Base-by-base conservation (phyloP, 2,329 filamentous ascomycete species). In the Colletotrichum incanum region DNA sequence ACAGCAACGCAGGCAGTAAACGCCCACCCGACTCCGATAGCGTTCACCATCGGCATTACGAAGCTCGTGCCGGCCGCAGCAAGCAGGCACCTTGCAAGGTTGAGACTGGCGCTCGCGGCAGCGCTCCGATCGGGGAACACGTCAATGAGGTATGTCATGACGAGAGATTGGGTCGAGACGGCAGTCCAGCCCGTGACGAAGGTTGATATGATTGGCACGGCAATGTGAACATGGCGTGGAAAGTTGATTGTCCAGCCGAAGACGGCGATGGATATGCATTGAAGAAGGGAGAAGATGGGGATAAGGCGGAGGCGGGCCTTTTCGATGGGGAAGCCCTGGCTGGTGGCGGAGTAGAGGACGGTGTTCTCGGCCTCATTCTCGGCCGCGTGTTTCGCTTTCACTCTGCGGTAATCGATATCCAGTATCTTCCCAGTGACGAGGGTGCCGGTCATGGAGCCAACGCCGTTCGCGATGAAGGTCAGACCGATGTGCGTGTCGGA, bases 231-330 rank as follows among this genome's bases (percentile, higher is more conserved):
- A 0, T 74, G 73, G 0, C 80, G 62, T 0, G 79, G 73, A 64
- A 84, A 85, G 18, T 87, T 79, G 9, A 88, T 82, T 0, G 84
- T 86, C 87, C 88, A 90, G 43, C 88, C 87, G 59, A 89, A 89
- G 28, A 85, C 74, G 1, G 88, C 56, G 20, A 88, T 82, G 0
- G 87, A 85, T 0, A 82, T 59, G 54, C 84, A 85, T 69, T 89
- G 85, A 0, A 86, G 16, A 4, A 82, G 26, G 0, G 83, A 80
- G 61, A 87, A 87, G 0, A 86, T 28, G 0, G 85, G 85, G 0
- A 88, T 77, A 0, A 86, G 81, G 2, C 86, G 84, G 1, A 90
- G 83, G 0, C 88, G 85, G 0, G 87, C 86, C 41, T 80, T 84
- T 75, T 89, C 87, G 0, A 89, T 78, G 0, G 87, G 86, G 39